Percentiles rank a stretch among this genome's conserved stretches.
These are phyloP conservation scores for Phytophthora pluvialis DNA, from an alignment of 352 stramenopile species.

Conservation along the genomic window DNA sequence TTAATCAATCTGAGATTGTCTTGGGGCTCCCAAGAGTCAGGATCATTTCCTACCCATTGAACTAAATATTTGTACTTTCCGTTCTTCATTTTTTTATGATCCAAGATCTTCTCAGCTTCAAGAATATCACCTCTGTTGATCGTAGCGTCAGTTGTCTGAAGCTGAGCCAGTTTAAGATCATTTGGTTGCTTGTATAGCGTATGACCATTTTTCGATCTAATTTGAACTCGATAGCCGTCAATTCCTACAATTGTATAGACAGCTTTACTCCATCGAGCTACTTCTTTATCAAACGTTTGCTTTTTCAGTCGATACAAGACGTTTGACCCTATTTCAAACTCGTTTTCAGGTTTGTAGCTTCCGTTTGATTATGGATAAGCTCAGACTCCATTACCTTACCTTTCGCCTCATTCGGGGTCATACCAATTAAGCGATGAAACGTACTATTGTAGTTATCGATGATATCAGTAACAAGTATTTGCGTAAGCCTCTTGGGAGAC, in stretches of 20 bases:
- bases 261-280: constrained; percentile 9
- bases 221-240: constrained; percentile 13
- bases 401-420: not conserved
- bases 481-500: not conserved
- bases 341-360: not conserved
- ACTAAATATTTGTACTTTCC: constrained; percentile 9
- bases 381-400: not conserved
- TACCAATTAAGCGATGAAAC: not conserved
- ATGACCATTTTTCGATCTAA: constrained; percentile 14
- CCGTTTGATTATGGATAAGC: constrained; percentile 10
- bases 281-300: constrained; percentile 2
- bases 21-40: constrained; percentile 2
- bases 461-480: not conserved
- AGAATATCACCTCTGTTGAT: constrained; percentile 23
- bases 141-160: constrained; percentile 13
- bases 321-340: not conserved
- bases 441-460: not conserved
- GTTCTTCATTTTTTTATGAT: not conserved
- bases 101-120: not conserved
- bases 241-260: constrained; percentile 14
- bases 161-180: constrained; percentile 31
- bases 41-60: not conserved
- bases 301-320: constrained; percentile 10
- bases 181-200: constrained; percentile 8
- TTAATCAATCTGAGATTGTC: constrained; percentile 11